Base-by-base conservation (phyloP, 345 rosid species). In the Viola odorata region DNA sequence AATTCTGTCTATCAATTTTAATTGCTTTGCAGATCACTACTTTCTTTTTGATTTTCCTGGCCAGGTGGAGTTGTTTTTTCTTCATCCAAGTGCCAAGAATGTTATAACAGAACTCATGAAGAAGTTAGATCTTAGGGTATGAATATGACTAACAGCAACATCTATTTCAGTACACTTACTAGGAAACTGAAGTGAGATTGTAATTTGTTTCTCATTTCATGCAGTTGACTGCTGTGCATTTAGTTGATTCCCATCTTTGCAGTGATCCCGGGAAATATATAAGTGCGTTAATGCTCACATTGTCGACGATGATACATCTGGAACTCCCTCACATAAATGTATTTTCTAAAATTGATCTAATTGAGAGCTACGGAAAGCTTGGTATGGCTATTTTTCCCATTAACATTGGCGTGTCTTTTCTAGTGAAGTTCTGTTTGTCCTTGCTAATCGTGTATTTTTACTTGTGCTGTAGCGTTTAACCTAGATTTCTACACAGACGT, bases 41-140 rank as follows among this genome's bases (percentile, higher is more conserved):
- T 77, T 91, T 69, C 92, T 88, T 62, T 91, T 95, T 73, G 97
- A 91, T 79, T 91, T 95, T 73, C 97, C 99, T 65, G 95, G 96
- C 60, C 99, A 88, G 78, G 97, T 95, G 68, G 99, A 91, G 71
- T 66, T 95, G 37, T 95, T 82, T 75, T 91, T 88, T 72, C 86
- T 82, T 68, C 95, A 88, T 69, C 68, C 91, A 10, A 86, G 75
- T 72, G 88, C 86, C 77, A 91, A 82, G 78, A 91, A 81, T 55
- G 78, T 85, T 57, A 77, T 88, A 53, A 82, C 69, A 74, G 79
- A 74, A 77, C 96, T 91, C 72, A 81, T 81, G 7, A 88, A 91
- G 85, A 84, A 82, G 66, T 69, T 88, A 72, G 62, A 88, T 70
- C 92, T 88, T 59, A 80, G 84, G 84, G 97, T 91, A 91, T 82